Evolutionary conservation across 2,329 filamentous ascomycete species (phyloP).

Genomic region (Cladophialophora carrionii): DNA sequence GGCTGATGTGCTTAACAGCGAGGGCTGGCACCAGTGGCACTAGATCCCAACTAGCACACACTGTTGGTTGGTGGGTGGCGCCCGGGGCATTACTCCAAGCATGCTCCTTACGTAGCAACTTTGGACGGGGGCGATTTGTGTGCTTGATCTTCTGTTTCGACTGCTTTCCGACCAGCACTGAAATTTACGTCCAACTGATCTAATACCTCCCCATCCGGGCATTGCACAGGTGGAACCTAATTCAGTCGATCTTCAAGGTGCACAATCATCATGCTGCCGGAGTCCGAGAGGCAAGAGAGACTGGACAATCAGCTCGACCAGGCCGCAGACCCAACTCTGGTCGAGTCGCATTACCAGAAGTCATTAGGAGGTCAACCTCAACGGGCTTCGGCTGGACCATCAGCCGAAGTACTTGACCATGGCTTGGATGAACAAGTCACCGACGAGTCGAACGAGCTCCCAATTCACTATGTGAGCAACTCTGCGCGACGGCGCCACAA

Average conservation of each 20-base stretch:
- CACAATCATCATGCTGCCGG: neutral
- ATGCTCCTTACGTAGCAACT: neutral
- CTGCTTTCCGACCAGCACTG: neutral
- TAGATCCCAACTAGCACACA: no score
- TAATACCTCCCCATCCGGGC: neutral
- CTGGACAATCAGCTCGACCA: neutral
- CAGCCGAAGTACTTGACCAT: neutral
- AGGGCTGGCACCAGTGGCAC: no score
- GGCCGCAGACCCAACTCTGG: neutral
- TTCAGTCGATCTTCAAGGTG: neutral
- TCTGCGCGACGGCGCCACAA: constrained; percentile 4
- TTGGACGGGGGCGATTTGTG: neutral
- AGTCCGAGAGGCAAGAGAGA: neutral
- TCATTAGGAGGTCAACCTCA: neutral
- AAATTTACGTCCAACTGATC: neutral
- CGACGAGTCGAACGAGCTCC: neutral
- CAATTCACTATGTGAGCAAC: constrained; percentile 14
- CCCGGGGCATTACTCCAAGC: neutral
- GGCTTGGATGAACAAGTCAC: neutral
- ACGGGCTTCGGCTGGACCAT: neutral
- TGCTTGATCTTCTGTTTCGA: neutral
- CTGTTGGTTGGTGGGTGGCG: no score
- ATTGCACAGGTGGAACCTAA: neutral
- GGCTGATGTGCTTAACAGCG: no score
- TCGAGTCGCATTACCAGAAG: neutral